Evolutionary conservation across 1,139 yeast genomes (phyloP), one percentile per base, ranked within the genome.

Genomic region (Zygoascus sp.): DNA sequence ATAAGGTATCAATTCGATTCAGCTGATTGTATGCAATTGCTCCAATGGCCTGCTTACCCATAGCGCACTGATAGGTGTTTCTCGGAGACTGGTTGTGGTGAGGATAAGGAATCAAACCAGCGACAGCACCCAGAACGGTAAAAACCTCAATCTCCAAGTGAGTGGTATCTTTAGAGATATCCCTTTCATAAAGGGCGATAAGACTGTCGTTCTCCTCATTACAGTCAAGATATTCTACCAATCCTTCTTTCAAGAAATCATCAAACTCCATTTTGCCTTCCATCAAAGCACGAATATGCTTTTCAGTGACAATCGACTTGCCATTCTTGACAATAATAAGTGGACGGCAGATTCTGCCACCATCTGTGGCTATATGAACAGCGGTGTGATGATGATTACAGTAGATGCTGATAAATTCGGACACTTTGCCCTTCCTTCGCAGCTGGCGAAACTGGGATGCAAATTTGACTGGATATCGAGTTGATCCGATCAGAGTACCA

Each of bases 31-130:
- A 92, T 22, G 95, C 97, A 68, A 94, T 94, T 7, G 97, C 97
- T 56, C 99, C 99, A 67, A 92, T 92, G 19, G 98, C 98, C 72
- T 92, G 99, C 73, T 92, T 92, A 80, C 98, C 98, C 98, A 92
- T 92, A 65, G 98, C 98, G 78, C 97, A 92, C 72, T 92, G 98
- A 72, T 92, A 92, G 0, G 98, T 92, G 66, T 92, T 92, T 77
- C 98, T 83, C 43, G 98, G 98, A 3, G 97, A 89, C 72, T 92
- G 98, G 67, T 92, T 92, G 67, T 92, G 99, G 66, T 92, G 98
- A 28, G 99, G 99, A 61, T 92, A 92, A n/a, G 99, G 99, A 76
- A 92, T 92, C 58, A 92, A 76, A 39, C 98, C 98, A 0, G 99
- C 99, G 51, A 92, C 97, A 0, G 98, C 98, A 42, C 99, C 99